Conservation (phyloP, 2,329 filamentous ascomycete genomes). For the Colletotrichum sp. region DNA sequence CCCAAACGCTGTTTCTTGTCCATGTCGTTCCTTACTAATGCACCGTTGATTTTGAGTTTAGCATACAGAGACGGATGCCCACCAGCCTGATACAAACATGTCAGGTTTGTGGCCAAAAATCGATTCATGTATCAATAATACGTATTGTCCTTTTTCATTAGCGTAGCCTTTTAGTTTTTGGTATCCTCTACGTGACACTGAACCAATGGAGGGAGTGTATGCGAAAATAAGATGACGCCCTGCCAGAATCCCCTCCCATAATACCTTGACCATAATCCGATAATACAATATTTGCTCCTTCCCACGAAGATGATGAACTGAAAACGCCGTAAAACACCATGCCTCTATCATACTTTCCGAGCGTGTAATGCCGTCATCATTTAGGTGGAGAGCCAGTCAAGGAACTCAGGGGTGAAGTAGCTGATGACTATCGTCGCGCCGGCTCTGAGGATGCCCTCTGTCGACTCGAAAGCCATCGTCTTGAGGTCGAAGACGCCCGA, state of each 20-base stretch:
- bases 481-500: constrained; percentile 96
- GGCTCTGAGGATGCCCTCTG: constrained; percentile 89
- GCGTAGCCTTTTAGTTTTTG: background rate
- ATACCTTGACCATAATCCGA: background rate
- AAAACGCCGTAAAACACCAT: constrained; percentile 11
- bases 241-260: background rate
- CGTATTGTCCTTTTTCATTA: background rate
- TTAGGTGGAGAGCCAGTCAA: constrained; percentile 68
- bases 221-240: background rate
- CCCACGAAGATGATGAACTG: background rate
- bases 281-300: background rate
- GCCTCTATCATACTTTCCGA: background rate
- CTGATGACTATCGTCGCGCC: constrained; percentile 92
- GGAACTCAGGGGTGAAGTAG: constrained; percentile 88
- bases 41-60: background rate
- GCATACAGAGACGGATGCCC: background rate
- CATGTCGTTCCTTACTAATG: background rate
- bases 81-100: background rate
- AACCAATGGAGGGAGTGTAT: background rate
- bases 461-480: constrained; percentile 92
- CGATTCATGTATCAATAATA: constrained; percentile 4
- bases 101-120: background rate
- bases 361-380: background rate
- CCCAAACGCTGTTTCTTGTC: background rate
- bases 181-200: constrained; percentile 8